Evolutionary conservation across 352 stramenopile species (phyloP).

Genomic region (Phytopythium cucurbitacearum): DNA sequence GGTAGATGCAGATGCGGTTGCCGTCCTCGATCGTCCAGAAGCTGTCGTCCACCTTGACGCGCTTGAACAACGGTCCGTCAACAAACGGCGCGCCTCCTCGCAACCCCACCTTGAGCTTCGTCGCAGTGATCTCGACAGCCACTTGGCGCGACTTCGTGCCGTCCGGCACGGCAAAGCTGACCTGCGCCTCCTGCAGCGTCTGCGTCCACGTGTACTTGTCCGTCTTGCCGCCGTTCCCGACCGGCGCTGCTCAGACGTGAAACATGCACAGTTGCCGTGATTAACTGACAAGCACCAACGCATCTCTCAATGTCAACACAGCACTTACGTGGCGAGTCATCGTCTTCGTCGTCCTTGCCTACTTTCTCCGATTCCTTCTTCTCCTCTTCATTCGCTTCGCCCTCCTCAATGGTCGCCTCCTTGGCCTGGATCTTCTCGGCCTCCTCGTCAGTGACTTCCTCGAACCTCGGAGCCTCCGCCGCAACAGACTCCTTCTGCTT

Average conservation of each 20-base stretch:
- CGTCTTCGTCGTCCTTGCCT: constrained; percentile 46
- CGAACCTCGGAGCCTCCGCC: constrained; percentile 54
- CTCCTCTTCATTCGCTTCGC: constrained; percentile 14
- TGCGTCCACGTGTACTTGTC: constrained; percentile 98
- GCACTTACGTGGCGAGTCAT: constrained; percentile 54
- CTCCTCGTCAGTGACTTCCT: constrained; percentile 75
- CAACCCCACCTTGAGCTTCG: constrained; percentile 88
- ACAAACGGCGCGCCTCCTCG: constrained; percentile 72
- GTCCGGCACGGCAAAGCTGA: constrained; percentile 90
- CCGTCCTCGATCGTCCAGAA: constrained; percentile 98
- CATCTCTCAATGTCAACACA: neutral
- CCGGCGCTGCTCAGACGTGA: constrained; percentile 41
- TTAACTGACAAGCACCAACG: neutral
- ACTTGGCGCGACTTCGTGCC: constrained; percentile 93
- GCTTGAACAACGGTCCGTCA: constrained; percentile 92
- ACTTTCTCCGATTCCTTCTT: constrained; percentile 18
- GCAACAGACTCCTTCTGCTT: constrained; percentile 49
- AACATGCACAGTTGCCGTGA: neutral
- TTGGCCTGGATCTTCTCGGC: constrained; percentile 16
- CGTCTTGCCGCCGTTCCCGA: constrained; percentile 91
- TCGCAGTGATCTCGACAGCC: constrained; percentile 89
- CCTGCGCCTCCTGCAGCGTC: constrained; percentile 94
- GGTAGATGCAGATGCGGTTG: constrained; percentile 89
- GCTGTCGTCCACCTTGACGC: constrained; percentile 97
- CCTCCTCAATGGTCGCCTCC: constrained; percentile 13